These are phyloP conservation scores for Cucumis cinereus DNA, from an alignment of 306 rosid species.

Conservation along the genomic window DNA sequence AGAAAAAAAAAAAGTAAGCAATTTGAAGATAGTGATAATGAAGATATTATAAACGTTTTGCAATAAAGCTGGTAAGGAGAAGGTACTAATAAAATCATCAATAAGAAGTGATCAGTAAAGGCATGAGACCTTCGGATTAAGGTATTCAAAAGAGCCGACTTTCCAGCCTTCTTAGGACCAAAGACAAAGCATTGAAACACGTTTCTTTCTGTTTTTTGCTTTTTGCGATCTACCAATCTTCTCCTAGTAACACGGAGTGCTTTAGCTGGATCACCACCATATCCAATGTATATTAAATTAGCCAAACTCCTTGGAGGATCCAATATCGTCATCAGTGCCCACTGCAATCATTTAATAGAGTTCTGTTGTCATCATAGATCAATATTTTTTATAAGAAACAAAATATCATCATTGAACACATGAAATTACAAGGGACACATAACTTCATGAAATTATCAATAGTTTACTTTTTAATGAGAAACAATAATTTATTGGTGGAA, in stretches of 20 bases:
- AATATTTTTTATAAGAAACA: background rate
- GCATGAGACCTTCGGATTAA: constrained; percentile 63
- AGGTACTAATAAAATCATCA: constrained; percentile 5
- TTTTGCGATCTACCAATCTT: constrained; percentile 58
- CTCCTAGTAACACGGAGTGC: constrained; percentile 67
- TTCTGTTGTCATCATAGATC: background rate
- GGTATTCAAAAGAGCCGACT: constrained; percentile 69
- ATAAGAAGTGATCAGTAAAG: constrained; percentile 13
- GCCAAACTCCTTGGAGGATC: constrained; percentile 69
- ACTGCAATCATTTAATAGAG: constrained; percentile 39
- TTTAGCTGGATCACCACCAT: constrained; percentile 67
- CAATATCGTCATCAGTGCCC: constrained; percentile 83
- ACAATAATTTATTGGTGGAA: background rate
- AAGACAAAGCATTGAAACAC: constrained; percentile 84
- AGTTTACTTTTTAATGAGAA: background rate
- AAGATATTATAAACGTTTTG: constrained; percentile 13
- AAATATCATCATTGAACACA: background rate
- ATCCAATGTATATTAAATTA: constrained; percentile 79
- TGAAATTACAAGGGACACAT: background rate
- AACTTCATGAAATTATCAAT: background rate
- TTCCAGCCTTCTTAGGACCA: constrained; percentile 77
- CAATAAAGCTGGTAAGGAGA: background rate
- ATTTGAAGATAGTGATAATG: constrained; percentile 7
- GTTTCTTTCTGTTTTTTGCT: constrained; percentile 62
- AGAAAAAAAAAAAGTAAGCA: background rate